Base-by-base conservation (phyloP, 768 basidiomycete genomes). In the Boletus rex-veris region DNA sequence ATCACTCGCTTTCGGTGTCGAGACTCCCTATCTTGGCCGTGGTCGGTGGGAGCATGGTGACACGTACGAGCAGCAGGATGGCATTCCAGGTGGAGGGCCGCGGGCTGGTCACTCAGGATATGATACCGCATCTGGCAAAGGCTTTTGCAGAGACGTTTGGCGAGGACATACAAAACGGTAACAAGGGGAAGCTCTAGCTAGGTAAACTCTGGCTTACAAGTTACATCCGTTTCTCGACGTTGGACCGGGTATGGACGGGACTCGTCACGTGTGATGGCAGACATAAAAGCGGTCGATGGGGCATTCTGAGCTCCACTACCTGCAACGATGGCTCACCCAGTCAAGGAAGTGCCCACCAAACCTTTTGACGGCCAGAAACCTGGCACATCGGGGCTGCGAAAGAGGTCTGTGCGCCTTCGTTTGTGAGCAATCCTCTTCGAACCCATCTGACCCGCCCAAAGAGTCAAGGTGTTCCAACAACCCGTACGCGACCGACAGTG, bases 401-500 rank as follows among this genome's bases (percentile, higher is more conserved):
- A 98, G 80, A 84, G 94, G 92, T 92, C 59, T 46, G 40, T 52
- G 38, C 42, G 2, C 19, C 39, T 28, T 50, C 54, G 46, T 48
- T 50, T 54, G 46, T 48, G 8, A 39, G 30, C 47, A 48, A 53
- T 48, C 59, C 60, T 54, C 59, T 59, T 58, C 62, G 50, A 62
- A 8, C n/a, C 28, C 21, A 53, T 35, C 59, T 70, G 57, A 64
- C 48, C 55, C 33, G 57, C 37, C 7, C 19, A 37, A 68, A 95
- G 92, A 66, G 97, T 98, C 72, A 98, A 96, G 76, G 84, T 98
- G 63, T 99, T 99, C 82, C 91, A 99, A 75, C 92, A 98, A 72
- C 81, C 91, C 83, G 93, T 92, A 62, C 59, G 79, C 54, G 58
- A 58, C 65, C 31, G 64, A 59, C 59, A 4, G 45, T 50, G 39